Evolutionary conservation across 2,329 filamentous ascomycete genomes (phyloP).

Genomic region (Clonostachys sp.): DNA sequence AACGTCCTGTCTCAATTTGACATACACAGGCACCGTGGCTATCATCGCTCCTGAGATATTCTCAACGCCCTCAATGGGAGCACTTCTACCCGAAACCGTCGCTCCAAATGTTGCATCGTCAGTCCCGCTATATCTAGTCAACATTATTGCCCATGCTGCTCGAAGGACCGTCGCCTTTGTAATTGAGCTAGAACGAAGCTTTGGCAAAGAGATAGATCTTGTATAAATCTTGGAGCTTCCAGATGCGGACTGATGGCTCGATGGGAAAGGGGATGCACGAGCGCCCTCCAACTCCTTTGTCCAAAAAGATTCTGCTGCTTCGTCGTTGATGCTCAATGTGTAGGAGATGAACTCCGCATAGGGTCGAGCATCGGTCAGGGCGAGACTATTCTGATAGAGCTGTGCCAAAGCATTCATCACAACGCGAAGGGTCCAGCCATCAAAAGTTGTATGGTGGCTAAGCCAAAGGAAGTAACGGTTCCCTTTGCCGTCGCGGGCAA

Average conservation of each 20-base stretch:
- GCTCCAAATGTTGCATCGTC: constrained; percentile 15
- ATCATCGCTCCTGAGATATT: constrained; percentile 6
- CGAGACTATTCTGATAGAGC: background rate
- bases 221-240: background rate
- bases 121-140: constrained; percentile 8
- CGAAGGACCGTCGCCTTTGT: constrained; percentile 1
- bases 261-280: constrained; percentile 4
- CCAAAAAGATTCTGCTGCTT: constrained; percentile 5
- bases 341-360: constrained; percentile 6
- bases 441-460: constrained; percentile 1
- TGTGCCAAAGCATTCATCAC: constrained; percentile 3
- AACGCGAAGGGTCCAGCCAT: constrained; percentile 1
- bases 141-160: constrained; percentile 2
- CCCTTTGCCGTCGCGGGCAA: constrained; percentile 4
- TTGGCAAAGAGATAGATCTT: background rate
- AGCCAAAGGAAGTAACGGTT: constrained; percentile 1
- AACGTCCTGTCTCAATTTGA: constrained; percentile 1
- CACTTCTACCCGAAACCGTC: constrained; percentile 13
- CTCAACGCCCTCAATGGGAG: constrained; percentile 3
- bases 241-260: background rate
- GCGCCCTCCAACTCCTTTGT: constrained; percentile 5
- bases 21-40: constrained; percentile 5
- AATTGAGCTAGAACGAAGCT: constrained; percentile 1
- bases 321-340: constrained; percentile 1
- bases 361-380: background rate